Base-by-base conservation (phyloP, 129 eudicot species). In the Ambrosia artemisiifolia region DNA sequence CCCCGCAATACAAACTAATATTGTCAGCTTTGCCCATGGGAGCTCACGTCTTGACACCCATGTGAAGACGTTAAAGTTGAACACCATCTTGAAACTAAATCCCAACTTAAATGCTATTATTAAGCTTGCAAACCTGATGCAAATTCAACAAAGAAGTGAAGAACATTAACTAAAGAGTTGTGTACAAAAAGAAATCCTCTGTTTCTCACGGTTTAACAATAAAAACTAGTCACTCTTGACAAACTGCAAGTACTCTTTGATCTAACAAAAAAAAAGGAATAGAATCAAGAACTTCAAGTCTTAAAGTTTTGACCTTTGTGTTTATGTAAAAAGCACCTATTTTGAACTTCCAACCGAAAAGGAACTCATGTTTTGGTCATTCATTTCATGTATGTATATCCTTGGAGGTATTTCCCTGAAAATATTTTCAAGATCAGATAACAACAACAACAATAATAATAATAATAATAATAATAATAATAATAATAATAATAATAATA, bases 401-500 rank as follows among this genome's bases (percentile, higher is more conserved):
- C 83, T 91, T 66, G 96, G 92, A 70, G 85, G 80, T 69, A 82
- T 83, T 62, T 90, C 95, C 81, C 97, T 94, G 91, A 77, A 67
- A 73, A 75, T 57, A 57, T 43, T 11, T 63, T 51, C 30, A 35
- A 48, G 18, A 65, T 40, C 44, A 40, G 44, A 40, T 40, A 40
- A 40, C 44, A 40, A 10, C 6, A 40, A 40, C 6, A 40, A 24
- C 1, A 24, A 24, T 24, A 24, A 24, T 24, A 24, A 24, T 24
- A 24, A 24, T 24, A 24, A 24, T 24, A 24, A 24, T 24, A 24
- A 24, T 24, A 24, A 24, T 24, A 24, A 24, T 24, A 24, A 24
- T 24, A 24, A 24, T 24, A 24, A 24, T 24, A 24, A 24, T 24
- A 24, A 24, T 24, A 24, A 24, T 24, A 24, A 24, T 24, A 24